These are phyloP conservation scores for Boletus subcaerulescens DNA, from an alignment of 768 basidiomycete genomes.

Conservation along the genomic window DNA sequence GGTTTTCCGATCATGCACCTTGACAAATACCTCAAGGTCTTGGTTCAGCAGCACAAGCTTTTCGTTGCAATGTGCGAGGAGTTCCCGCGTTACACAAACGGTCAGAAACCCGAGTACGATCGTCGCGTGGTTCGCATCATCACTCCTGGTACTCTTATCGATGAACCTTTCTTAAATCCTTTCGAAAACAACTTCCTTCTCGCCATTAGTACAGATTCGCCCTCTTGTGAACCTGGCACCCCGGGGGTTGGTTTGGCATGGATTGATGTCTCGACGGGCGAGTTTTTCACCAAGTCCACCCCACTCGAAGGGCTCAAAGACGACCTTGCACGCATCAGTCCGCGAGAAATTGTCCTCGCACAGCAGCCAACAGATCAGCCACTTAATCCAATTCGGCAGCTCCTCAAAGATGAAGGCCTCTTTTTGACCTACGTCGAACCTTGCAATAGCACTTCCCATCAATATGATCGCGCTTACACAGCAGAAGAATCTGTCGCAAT, in stretches of 20 bases:
- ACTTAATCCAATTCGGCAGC: slow-evolving; percentile 46
- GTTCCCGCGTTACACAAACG: slow-evolving; percentile 53
- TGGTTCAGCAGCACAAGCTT: slow-evolving; percentile 78
- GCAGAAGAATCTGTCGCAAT: slow-evolving; percentile 55
- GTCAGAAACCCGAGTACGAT: slow-evolving; percentile 62
- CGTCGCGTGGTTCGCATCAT: slow-evolving; percentile 83
- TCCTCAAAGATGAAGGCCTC: slow-evolving; percentile 51
- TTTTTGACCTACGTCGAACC: slow-evolving; percentile 49
- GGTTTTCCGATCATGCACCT: slow-evolving; percentile 87
- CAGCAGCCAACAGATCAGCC: slow-evolving; percentile 34
- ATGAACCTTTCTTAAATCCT: slow-evolving; percentile 83
- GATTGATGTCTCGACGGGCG: slow-evolving; percentile 94
- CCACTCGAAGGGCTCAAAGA: slow-evolving; percentile 61
- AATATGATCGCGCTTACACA: slow-evolving; percentile 15
- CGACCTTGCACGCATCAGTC: slow-evolving; percentile 76
- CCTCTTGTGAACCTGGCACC: background rate
- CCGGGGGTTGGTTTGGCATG: slow-evolving; percentile 72
- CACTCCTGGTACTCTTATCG: slow-evolving; percentile 92
- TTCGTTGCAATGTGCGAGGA: slow-evolving; percentile 96
- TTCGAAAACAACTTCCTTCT: slow-evolving; percentile 90
- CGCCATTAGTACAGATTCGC: slow-evolving; percentile 44
- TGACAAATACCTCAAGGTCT: slow-evolving; percentile 80
- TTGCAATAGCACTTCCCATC: background rate
- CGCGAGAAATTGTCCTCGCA: slow-evolving; percentile 78
- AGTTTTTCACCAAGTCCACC: slow-evolving; percentile 76